Evolutionary conservation across 1,284 basidiomycete species (phyloP).

Genomic region (Trametes hirsuta): DNA sequence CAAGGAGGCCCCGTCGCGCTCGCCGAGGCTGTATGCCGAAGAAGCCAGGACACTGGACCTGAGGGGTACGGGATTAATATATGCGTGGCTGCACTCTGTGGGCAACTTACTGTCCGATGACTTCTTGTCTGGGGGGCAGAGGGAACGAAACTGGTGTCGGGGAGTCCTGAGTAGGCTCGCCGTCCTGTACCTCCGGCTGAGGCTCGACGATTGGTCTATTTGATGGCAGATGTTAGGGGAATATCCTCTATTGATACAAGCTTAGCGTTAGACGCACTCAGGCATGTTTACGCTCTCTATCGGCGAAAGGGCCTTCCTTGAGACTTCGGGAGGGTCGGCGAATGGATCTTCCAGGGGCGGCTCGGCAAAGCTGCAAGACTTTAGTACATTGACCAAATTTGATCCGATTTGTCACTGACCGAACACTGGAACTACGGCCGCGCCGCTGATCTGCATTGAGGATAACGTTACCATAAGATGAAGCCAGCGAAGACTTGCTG

Average conservation of each 20-base stretch:
- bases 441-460: conserved; percentile 25
- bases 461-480: conserved; percentile 35
- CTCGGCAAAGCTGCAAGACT: conserved; percentile 38
- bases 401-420: conserved; percentile 30
- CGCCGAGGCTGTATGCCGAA: conserved; percentile 36
- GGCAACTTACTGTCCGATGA: conserved; percentile 36
- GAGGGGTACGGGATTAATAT: background rate
- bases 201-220: conserved; percentile 15
- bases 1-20: conserved; percentile 24
- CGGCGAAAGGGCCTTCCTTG: conserved; percentile 25
- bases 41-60: conserved; percentile 26
- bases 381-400: background rate
- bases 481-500: conserved; percentile 35
- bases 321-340: conserved; percentile 28
- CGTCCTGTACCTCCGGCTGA: background rate
- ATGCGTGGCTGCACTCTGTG: too few relatives aligned
- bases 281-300: conserved; percentile 31
- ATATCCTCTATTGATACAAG: background rate
- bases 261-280: conserved; percentile 16
- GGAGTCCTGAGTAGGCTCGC: conserved; percentile 16
- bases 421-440: conserved; percentile 35
- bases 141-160: conserved; percentile 35
- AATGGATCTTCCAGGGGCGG: conserved; percentile 44
- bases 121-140: conserved; percentile 41
- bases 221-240: background rate